Conservation (phyloP, 441 rosid species). For the Mallotus repandus region DNA sequence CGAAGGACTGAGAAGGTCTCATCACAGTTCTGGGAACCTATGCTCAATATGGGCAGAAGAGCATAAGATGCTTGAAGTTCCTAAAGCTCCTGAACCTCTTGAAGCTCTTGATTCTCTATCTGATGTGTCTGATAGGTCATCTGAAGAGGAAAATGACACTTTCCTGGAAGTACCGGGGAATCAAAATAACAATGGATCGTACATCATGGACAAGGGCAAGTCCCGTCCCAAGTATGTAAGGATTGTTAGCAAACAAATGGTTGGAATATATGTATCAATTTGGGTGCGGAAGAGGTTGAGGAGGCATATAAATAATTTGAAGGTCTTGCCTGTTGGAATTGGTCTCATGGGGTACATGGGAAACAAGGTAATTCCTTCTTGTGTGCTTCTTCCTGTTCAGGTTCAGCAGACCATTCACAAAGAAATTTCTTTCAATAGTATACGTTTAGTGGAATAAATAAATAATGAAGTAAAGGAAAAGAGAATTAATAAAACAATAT, state of each 20-base stretch:
- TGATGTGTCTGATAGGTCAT: slow-evolving; percentile 37
- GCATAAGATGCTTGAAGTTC: slow-evolving; percentile 39
- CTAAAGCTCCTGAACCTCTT: slow-evolving; percentile 24
- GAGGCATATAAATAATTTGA: slow-evolving; percentile 80
- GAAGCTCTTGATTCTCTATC: slow-evolving; percentile 40
- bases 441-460: neutral
- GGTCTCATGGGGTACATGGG: slow-evolving; percentile 99
- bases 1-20: slow-evolving; percentile 59
- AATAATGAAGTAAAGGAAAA: neutral
- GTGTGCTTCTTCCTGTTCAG: neutral
- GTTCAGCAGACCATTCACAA: slow-evolving; percentile 6
- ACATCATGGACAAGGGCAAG: slow-evolving; percentile 20
- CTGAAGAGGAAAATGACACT: slow-evolving; percentile 53
- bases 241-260: slow-evolving; percentile 98
- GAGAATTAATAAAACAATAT: neutral
- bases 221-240: slow-evolving; percentile 60
- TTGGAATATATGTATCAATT: slow-evolving; percentile 87
- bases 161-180: slow-evolving; percentile 37
- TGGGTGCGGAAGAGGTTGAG: slow-evolving; percentile 91
- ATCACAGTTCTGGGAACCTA: slow-evolving; percentile 66
- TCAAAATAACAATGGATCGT: slow-evolving; percentile 23
- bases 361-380: slow-evolving; percentile 69
- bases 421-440: neutral
- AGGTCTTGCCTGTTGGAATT: slow-evolving; percentile 95
- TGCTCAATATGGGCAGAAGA: slow-evolving; percentile 42